Conservation (phyloP, 164 flowering plant species). For the Hamamelis virginiana region DNA sequence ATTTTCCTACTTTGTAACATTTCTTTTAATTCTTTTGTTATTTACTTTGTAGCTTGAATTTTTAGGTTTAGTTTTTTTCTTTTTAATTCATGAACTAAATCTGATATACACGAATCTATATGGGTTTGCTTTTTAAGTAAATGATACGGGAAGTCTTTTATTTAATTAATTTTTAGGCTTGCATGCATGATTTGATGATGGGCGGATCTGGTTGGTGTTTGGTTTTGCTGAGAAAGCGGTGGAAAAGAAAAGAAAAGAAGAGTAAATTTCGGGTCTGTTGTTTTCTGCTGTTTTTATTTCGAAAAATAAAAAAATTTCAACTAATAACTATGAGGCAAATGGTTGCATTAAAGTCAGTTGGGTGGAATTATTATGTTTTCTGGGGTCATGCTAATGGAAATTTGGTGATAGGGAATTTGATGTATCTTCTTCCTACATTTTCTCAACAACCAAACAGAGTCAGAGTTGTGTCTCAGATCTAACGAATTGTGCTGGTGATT, state of each 20-base stretch:
- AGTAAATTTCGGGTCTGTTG: neutral
- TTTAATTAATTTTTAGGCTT: neutral
- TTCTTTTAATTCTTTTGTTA: neutral
- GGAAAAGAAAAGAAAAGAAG: neutral
- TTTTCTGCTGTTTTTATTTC: neutral
- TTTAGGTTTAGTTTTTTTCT: too few relatives aligned
- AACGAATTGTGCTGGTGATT: neutral
- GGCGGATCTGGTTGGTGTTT: neutral
- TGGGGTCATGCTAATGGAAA: too few relatives aligned
- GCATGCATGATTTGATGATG: neutral
- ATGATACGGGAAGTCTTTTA: neutral
- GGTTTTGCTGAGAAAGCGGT: neutral
- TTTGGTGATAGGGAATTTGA: neutral
- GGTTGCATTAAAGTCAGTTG: neutral
- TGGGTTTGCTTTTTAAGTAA: neutral
- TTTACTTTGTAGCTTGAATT: neutral
- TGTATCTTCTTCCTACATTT: neutral
- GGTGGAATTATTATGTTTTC: neutral
- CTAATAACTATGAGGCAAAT: neutral
- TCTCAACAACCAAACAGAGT: neutral
- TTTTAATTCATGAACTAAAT: neutral
- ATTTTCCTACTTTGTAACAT: neutral
- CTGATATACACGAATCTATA: neutral
- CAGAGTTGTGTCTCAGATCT: neutral
- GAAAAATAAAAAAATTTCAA: neutral